Conservation (phyloP, 179 eudicot genomes). For the Drosera spatulata region DNA sequence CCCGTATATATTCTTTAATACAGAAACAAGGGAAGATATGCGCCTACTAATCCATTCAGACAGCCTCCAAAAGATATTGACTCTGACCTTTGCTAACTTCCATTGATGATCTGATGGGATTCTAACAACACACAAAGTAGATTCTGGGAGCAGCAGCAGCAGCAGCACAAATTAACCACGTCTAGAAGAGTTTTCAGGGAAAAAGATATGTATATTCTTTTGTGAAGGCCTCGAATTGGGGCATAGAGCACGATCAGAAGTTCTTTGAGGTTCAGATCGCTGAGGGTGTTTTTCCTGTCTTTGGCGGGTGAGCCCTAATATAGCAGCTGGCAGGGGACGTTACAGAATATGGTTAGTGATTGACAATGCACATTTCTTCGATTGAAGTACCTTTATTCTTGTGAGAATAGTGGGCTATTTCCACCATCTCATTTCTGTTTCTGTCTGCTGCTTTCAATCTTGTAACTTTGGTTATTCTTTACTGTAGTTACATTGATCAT, state of each 20-base stretch:
- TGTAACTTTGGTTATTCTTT: too few relatives aligned
- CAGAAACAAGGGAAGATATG: conserved; percentile 8
- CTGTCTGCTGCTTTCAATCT: too few relatives aligned
- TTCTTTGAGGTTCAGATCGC: background rate
- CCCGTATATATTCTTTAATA: background rate
- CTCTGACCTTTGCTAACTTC: conserved; percentile 1
- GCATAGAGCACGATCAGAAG: conserved; percentile 23
- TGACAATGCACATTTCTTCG: background rate
- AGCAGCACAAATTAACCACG: conserved; percentile 24
- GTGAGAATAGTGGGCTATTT: too few relatives aligned
- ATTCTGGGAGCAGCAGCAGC: conserved; percentile 36
- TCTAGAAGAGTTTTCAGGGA: conserved; percentile 5
- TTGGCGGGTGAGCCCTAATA: conserved; percentile 2
- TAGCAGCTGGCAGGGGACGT: background rate
- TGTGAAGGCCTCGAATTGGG: conserved; percentile 67
- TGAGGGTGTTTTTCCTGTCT: conserved; percentile 2
- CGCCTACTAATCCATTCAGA: background rate
- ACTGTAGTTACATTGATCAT: too few relatives aligned
- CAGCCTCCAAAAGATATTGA: background rate
- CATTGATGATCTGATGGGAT: conserved; percentile 13
- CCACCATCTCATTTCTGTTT: too few relatives aligned
- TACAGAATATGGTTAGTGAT: background rate
- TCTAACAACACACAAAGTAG: conserved; percentile 40
- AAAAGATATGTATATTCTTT: conserved; percentile 23
- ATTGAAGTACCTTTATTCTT: too few relatives aligned